phyloP scores from a whole-genome alignment of 2,329 filamentous ascomycete species.

The Aspergillus flavus region DNA sequence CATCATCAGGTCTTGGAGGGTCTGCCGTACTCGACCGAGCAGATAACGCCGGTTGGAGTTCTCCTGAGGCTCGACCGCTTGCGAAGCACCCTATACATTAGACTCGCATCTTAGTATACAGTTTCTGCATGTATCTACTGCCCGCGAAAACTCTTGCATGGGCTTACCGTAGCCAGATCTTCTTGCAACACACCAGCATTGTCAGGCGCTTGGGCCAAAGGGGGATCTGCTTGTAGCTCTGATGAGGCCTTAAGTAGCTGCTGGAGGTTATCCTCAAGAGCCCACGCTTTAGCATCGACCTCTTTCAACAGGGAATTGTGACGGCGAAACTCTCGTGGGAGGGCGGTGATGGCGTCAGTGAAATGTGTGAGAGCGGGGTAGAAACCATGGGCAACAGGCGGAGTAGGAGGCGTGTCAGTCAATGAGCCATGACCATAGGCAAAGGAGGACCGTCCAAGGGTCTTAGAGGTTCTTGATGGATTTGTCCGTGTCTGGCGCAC shows the following conservation, averaged over 20 bases:
- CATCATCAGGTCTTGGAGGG: slow-evolving; percentile 81
- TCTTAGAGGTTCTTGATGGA: slow-evolving; percentile 52
- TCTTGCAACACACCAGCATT: slow-evolving; percentile 38
- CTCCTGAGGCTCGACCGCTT: slow-evolving; percentile 37
- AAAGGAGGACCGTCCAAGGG: slow-evolving; percentile 43
- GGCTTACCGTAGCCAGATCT: slow-evolving; percentile 34
- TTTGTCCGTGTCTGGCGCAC: slow-evolving; percentile 53
- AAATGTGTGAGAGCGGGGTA: slow-evolving; percentile 74
- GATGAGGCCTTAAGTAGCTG: slow-evolving; percentile 62
- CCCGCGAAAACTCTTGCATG: slow-evolving; percentile 6
- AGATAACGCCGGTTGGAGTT: slow-evolving; percentile 61
- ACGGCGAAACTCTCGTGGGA: slow-evolving; percentile 91
- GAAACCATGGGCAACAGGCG: slow-evolving; percentile 52
- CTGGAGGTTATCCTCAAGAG: slow-evolving; percentile 79
- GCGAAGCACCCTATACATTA: slow-evolving; percentile 28
- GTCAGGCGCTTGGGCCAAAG: slow-evolving; percentile 39
- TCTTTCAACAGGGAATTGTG: slow-evolving; percentile 97
- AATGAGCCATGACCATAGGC: slow-evolving; percentile 39
- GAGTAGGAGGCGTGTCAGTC: slow-evolving; percentile 28
- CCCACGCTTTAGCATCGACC: slow-evolving; percentile 94
- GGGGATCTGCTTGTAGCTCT: slow-evolving; percentile 37
- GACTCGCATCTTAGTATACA: slow-evolving; percentile 8
- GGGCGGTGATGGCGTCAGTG: slow-evolving; percentile 85
- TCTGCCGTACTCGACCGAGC: slow-evolving; percentile 75
- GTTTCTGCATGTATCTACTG: background rate